Conservation (phyloP, 148 eudicot species). For the Agrostemma githago region DNA sequence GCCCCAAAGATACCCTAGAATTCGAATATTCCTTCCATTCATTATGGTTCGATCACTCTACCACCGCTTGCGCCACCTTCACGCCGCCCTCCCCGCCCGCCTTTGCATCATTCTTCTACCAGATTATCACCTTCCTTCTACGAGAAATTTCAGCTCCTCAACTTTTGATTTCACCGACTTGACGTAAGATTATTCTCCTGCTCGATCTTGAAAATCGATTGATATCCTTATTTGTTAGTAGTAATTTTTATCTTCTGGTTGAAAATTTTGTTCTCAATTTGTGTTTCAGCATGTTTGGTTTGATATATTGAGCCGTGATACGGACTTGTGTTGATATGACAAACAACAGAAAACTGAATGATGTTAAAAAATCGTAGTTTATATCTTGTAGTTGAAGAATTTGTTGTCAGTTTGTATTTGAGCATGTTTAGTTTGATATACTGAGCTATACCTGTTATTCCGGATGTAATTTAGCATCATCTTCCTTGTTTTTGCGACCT, state of each 20-base stretch:
- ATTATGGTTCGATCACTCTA: not conserved
- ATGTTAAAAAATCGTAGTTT: too few species aligned
- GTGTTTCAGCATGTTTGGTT: too few species aligned
- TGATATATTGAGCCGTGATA: too few species aligned
- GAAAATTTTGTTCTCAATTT: too few species aligned
- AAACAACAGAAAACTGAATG: too few species aligned
- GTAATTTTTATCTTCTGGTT: too few species aligned
- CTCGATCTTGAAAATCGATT: too few species aligned
- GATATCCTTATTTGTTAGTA: too few species aligned
- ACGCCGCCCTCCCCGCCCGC: not conserved
- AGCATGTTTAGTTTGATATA: not conserved
- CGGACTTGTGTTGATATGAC: too few species aligned
- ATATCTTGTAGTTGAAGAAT: not conserved
- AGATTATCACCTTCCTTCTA: constrained; percentile 20
- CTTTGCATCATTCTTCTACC: not conserved
- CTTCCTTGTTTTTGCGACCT: too few species aligned
- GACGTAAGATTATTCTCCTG: constrained; percentile 53
- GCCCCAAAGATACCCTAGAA: too few species aligned
- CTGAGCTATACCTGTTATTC: not conserved
- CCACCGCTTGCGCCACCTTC: constrained; percentile 6
- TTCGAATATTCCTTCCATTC: not conserved
- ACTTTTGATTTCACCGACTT: constrained; percentile 82
- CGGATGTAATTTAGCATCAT: not conserved
- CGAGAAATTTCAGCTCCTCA: constrained; percentile 41
- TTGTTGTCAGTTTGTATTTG: not conserved